A percentile compares a stretch with the other conserved stretches of the same genome.
phyloP scores from a whole-genome alignment of 2,329 filamentous ascomycete genomes.

The Seiridium cupressi region DNA sequence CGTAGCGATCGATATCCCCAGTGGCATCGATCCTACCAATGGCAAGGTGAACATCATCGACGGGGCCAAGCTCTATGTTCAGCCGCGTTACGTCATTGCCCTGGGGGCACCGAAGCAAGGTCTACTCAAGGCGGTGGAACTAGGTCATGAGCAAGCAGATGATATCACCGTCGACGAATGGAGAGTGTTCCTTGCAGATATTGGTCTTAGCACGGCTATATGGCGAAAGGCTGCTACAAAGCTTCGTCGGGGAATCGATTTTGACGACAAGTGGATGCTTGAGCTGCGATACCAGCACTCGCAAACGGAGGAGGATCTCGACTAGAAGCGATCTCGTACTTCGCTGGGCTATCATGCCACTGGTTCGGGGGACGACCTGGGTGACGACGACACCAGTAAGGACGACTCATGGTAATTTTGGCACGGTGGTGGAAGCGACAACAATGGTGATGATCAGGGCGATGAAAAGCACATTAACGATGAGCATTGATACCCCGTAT shows the following conservation, averaged over 20 bases:
- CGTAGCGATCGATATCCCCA: slow-evolving; percentile 86
- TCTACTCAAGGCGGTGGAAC: slow-evolving; percentile 72
- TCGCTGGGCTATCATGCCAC: neutral
- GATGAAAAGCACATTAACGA: neutral
- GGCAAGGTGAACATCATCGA: slow-evolving; percentile 68
- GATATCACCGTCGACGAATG: slow-evolving; percentile 58
- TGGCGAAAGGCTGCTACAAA: slow-evolving; percentile 84
- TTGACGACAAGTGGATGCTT: slow-evolving; percentile 83
- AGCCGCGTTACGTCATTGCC: slow-evolving; percentile 78
- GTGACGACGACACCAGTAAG: neutral
- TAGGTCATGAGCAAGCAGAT: slow-evolving; percentile 49
- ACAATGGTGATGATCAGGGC: neutral
- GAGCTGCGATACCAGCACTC: slow-evolving; percentile 54
- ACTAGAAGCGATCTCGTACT: neutral
- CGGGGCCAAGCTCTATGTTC: slow-evolving; percentile 75
- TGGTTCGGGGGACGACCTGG: neutral
- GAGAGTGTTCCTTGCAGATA: slow-evolving; percentile 82
- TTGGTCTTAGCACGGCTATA: slow-evolving; percentile 78
- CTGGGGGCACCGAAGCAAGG: slow-evolving; percentile 87
- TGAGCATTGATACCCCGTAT: neutral
- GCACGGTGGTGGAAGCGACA: neutral
- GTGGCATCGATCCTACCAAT: slow-evolving; percentile 77
- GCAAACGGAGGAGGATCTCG: slow-evolving; percentile 4
- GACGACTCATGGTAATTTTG: neutral
- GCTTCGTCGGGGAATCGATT: slow-evolving; percentile 81